Percentiles rank a stretch among this genome's conserved stretches.
phyloP scores from a whole-genome alignment of 306 rosid genomes.

The Begonia peltatifolia region DNA sequence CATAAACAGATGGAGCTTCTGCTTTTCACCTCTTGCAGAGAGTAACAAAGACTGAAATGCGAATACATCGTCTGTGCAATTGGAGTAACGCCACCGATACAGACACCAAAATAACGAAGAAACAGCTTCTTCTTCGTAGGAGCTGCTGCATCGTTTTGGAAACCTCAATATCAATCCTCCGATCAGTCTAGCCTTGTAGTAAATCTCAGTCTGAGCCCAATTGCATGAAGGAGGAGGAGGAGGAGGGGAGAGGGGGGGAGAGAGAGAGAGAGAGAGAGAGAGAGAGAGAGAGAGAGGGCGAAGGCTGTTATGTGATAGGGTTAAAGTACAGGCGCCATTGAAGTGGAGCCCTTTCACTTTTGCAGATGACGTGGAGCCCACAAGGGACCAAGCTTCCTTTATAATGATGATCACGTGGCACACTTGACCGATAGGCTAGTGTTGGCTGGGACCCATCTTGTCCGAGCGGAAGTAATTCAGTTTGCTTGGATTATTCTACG shows the following conservation, averaged over 20 bases:
- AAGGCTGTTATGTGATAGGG: neutral
- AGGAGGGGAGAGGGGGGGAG: neutral
- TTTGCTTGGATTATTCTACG: no score
- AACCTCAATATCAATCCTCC: no score
- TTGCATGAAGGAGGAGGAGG: neutral
- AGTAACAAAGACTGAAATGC: neutral
- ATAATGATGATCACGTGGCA: neutral
- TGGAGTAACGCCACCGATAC: neutral
- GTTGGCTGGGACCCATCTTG: neutral
- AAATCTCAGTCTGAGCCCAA: neutral
- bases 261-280: neutral
- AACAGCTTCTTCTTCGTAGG: neutral
- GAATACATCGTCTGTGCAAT: neutral
- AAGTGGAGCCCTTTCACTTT: neutral
- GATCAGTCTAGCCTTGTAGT: no score
- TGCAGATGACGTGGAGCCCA: constrained; percentile 1
- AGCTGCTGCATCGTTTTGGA: neutral
- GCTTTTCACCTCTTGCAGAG: neutral
- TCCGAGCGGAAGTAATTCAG: no score
- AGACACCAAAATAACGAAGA: constrained; percentile 3
- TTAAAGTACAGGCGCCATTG: neutral
- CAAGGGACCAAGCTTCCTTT: neutral
- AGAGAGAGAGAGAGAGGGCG: neutral
- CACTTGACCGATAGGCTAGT: neutral
- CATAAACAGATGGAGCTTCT: neutral